These are phyloP conservation scores for Chlamydomonas incerta DNA, from an alignment of 139 green algal genomes.

Conservation along the genomic window DNA sequence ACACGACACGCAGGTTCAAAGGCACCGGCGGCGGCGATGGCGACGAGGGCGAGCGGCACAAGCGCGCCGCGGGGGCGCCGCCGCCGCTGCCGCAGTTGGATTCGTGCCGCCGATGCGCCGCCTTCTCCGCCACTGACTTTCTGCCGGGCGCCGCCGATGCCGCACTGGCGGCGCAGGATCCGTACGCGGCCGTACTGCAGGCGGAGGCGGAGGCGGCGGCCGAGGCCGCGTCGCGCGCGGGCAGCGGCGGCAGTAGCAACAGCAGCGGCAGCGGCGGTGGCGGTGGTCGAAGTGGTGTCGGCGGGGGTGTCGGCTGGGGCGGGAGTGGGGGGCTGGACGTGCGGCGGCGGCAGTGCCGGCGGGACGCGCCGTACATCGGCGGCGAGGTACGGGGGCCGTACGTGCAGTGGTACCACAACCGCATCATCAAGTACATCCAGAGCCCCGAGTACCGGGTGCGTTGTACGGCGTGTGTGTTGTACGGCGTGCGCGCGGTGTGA, in stretches of 20 bases:
- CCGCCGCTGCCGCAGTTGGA: background rate
- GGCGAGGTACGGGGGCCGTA: no score
- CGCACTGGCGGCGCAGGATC: background rate
- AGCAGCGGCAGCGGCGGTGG: background rate
- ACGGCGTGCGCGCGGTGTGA: background rate
- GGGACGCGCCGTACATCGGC: no score
- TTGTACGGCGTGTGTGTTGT: background rate
- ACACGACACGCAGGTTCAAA: background rate
- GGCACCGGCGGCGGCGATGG: background rate
- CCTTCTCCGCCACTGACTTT: slow-evolving; percentile 24
- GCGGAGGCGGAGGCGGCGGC: no score
- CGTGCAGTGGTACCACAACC: background rate
- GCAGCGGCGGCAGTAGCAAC: no score
- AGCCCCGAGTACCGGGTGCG: slow-evolving; percentile 35
- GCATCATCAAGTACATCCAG: background rate
- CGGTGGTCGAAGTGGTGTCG: background rate
- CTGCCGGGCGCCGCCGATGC: background rate
- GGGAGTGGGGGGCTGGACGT: background rate
- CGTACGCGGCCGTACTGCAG: background rate
- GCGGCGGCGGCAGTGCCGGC: background rate
- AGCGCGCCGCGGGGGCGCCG: no score
- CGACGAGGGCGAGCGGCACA: background rate
- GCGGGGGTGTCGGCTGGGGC: background rate
- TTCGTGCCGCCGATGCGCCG: slow-evolving; percentile 30
- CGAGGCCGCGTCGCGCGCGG: no score